Evolutionary conservation across 1,139 yeast genomes (phyloP).

Genomic region (Blastobotrys arbuscula): DNA sequence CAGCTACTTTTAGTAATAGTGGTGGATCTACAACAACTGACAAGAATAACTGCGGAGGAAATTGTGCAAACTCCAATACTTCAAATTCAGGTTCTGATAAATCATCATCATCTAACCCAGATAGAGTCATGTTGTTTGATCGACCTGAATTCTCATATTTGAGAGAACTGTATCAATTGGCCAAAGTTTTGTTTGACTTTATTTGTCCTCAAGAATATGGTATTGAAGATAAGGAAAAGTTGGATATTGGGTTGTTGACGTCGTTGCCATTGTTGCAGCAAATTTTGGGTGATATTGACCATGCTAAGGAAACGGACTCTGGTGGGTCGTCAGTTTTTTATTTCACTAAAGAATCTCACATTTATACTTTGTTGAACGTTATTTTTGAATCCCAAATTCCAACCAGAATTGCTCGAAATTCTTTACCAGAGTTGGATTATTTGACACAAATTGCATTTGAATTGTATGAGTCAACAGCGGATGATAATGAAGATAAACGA

Average conservation of each 20-base stretch:
- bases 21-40: neutral
- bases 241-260: constrained; percentile 92
- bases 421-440: constrained; percentile 93
- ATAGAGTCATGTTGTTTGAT: constrained; percentile 45
- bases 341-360: constrained; percentile 95
- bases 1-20: neutral
- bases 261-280: constrained; percentile 92
- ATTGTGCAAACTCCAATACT: neutral
- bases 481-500: constrained; percentile 58
- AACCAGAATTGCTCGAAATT: constrained; percentile 88
- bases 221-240: constrained; percentile 88
- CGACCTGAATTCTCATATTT: constrained; percentile 72
- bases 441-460: constrained; percentile 93
- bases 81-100: neutral
- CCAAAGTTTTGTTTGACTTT: constrained; percentile 92
- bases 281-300: constrained; percentile 72
- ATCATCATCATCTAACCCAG: constrained; percentile 26
- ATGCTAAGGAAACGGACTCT: constrained; percentile 67
- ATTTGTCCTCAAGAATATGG: constrained; percentile 99
- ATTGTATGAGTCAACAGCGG: constrained; percentile 63
- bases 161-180: constrained; percentile 80
- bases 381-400: constrained; percentile 93
- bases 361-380: constrained; percentile 85
- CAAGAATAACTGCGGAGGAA: neutral
- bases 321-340: constrained; percentile 78